Conservation (phyloP, 164 flowering plant genomes). For the Stephania yunnanensis region DNA sequence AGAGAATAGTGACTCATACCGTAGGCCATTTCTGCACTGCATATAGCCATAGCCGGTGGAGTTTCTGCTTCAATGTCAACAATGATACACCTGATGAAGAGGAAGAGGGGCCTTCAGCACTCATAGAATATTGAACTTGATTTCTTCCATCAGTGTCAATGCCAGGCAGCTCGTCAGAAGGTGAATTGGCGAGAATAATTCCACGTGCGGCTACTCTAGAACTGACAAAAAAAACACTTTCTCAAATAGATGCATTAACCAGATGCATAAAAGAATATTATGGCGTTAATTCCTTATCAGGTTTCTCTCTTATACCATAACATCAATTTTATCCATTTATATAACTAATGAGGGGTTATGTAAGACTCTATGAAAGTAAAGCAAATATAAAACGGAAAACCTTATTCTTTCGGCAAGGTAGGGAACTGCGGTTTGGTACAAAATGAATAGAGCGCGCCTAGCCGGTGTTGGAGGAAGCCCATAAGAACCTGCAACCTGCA, state of each 20-base stretch:
- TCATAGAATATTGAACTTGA: constrained; percentile 30
- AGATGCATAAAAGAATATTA: too few relatives aligned
- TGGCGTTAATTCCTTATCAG: background rate
- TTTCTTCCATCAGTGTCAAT: constrained; percentile 19
- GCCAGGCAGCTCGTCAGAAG: constrained; percentile 42
- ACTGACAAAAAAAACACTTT: constrained; percentile 33
- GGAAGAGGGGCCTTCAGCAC: constrained; percentile 29
- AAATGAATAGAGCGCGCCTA: constrained; percentile 82
- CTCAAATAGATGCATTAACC: too few relatives aligned
- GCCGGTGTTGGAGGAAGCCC: constrained; percentile 94
- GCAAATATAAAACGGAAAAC: constrained; percentile 23
- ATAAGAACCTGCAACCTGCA: constrained; percentile 72
- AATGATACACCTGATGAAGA: constrained; percentile 28
- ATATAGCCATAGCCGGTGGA: constrained; percentile 41
- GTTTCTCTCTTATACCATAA: background rate
- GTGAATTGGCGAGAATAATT: constrained; percentile 56
- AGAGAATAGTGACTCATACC: constrained; percentile 35
- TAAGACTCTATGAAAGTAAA: background rate
- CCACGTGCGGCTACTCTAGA: constrained; percentile 83
- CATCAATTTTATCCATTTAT: background rate
- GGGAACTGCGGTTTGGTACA: constrained; percentile 89
- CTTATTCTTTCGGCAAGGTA: constrained; percentile 96
- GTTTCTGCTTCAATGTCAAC: constrained; percentile 49
- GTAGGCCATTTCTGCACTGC: constrained; percentile 77
- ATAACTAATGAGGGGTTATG: background rate